A percentile compares a stretch with the other conserved stretches of the same genome.
These are phyloP conservation scores for Penicillium crystallinum DNA, from an alignment of 495 filamentous ascomycete genomes.

Conservation along the genomic window DNA sequence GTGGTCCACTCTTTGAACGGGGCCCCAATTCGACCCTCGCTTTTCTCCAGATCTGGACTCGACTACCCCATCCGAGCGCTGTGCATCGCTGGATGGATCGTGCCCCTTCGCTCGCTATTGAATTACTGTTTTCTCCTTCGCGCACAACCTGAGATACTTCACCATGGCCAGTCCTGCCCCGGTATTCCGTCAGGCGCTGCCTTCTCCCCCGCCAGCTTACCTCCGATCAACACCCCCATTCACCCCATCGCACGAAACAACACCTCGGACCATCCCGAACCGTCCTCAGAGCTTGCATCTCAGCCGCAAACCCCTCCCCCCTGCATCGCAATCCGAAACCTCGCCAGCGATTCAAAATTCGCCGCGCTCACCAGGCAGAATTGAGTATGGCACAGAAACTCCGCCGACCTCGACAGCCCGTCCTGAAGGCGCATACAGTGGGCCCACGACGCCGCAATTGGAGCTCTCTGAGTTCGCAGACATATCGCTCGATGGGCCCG, in stretches of 20 bases:
- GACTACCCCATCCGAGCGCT: not conserved
- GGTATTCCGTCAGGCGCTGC: slow-evolving; percentile 26
- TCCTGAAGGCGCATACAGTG: slow-evolving; percentile 28
- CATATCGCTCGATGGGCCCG: slow-evolving; percentile 31
- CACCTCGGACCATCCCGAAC: slow-evolving; percentile 21
- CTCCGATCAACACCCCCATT: slow-evolving; percentile 37
- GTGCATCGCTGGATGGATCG: not conserved
- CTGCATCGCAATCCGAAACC: slow-evolving; percentile 12
- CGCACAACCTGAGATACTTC: not conserved
- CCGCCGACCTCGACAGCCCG: slow-evolving; percentile 30
- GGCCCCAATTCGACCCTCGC: not conserved
- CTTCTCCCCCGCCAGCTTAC: slow-evolving; percentile 41
- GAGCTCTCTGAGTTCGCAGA: slow-evolving; percentile 24
- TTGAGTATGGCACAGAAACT: slow-evolving; percentile 30
- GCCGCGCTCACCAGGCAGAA: slow-evolving; percentile 39
- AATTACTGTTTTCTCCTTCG: not conserved
- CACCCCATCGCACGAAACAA: slow-evolving; percentile 18
- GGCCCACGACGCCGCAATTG: slow-evolving; percentile 19
- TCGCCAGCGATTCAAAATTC: slow-evolving; percentile 27
- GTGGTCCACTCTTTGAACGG: slow-evolving; percentile 4
- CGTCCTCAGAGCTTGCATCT: slow-evolving; percentile 20
- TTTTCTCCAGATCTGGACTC: not conserved
- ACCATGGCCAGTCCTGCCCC: slow-evolving; percentile 31
- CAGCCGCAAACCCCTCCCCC: slow-evolving; percentile 22
- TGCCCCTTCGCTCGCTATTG: not conserved